Percentiles rank a stretch among this genome's conserved stretches.
Evolutionary conservation across 2,329 filamentous ascomycete genomes (phyloP).

Genomic region (Alternaria conjuncta): DNA sequence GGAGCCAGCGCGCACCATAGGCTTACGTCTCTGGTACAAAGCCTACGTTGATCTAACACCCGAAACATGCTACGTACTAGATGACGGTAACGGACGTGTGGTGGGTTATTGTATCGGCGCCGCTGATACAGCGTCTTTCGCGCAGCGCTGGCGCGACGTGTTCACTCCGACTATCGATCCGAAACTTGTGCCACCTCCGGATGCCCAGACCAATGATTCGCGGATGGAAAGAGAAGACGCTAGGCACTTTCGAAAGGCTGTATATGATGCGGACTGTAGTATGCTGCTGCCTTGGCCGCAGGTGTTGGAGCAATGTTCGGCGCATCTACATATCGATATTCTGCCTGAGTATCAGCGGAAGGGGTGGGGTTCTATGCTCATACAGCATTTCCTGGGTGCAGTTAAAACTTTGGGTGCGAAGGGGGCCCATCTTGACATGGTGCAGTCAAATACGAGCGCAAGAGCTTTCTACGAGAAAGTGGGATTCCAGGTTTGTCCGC

Average conservation of each 20-base stretch:
- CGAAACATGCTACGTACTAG: slow-evolving; percentile 45
- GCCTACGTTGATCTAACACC: slow-evolving; percentile 41
- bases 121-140: slow-evolving; percentile 33
- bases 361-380: slow-evolving; percentile 39
- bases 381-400: slow-evolving; percentile 32
- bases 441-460: slow-evolving; percentile 37
- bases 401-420: slow-evolving; percentile 29
- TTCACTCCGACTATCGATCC: slow-evolving; percentile 35
- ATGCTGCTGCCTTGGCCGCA: slow-evolving; percentile 25
- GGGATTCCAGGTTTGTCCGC: slow-evolving; percentile 29
- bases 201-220: slow-evolving; percentile 4
- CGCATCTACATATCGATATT: slow-evolving; percentile 50
- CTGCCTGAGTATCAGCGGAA: slow-evolving; percentile 41
- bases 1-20: slow-evolving; percentile 39
- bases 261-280: slow-evolving; percentile 33
- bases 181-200: slow-evolving; percentile 22
- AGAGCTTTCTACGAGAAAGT: slow-evolving; percentile 37
- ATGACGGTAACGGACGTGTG: slow-evolving; percentile 38
- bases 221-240: slow-evolving; percentile 29
- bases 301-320: slow-evolving; percentile 37
- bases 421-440: slow-evolving; percentile 48
- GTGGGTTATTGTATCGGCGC: slow-evolving; percentile 51
- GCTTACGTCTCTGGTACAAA: slow-evolving; percentile 42
- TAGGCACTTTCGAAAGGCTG: slow-evolving; percentile 19
- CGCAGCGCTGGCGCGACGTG: slow-evolving; percentile 32